phyloP scores from a whole-genome alignment of 1,139 yeast species.

The Magnusiomyces sp. region DNA sequence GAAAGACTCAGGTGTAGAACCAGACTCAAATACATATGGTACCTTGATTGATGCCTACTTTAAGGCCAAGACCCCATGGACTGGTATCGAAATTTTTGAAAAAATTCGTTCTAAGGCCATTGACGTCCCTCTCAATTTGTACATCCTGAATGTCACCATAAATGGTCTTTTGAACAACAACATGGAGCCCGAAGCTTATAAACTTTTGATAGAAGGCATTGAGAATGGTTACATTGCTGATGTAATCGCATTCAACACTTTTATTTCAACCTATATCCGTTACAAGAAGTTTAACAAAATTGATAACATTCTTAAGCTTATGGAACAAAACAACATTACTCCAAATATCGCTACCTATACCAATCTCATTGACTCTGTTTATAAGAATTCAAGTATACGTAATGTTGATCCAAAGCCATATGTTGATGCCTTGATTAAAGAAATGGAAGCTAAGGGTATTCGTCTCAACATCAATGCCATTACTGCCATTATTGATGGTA shows the following conservation, averaged over 20 bases:
- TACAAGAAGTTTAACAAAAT: conserved; percentile 32
- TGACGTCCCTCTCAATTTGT: conserved; percentile 21
- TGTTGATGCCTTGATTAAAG: conserved; percentile 36
- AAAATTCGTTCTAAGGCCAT: conserved; percentile 19
- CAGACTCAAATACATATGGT: conserved; percentile 35
- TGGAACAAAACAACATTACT: conserved; percentile 35
- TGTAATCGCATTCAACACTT: conserved; percentile 35
- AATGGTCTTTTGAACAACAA: conserved; percentile 26
- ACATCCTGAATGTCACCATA: conserved; percentile 30
- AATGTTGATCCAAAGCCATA: conserved; percentile 41
- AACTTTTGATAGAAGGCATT: conserved; percentile 28
- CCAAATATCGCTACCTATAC: conserved; percentile 65
- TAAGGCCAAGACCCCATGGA: conserved; percentile 24
- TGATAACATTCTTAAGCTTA: conserved; percentile 29
- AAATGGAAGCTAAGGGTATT: conserved; percentile 38
- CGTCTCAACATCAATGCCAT: conserved; percentile 44
- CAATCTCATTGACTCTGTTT: conserved; percentile 48
- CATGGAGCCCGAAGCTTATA: conserved; percentile 25
- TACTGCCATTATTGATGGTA: conserved; percentile 49
- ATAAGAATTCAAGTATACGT: conserved; percentile 40
- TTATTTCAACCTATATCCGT: conserved; percentile 31
- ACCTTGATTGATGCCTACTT: conserved; percentile 34
- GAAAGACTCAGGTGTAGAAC: conserved; percentile 29
- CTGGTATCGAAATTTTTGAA: conserved; percentile 29
- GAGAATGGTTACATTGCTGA: conserved; percentile 30